Evolutionary conservation across 2,329 filamentous ascomycete genomes (phyloP).

Genomic region (Cryphonectria naterciae): DNA sequence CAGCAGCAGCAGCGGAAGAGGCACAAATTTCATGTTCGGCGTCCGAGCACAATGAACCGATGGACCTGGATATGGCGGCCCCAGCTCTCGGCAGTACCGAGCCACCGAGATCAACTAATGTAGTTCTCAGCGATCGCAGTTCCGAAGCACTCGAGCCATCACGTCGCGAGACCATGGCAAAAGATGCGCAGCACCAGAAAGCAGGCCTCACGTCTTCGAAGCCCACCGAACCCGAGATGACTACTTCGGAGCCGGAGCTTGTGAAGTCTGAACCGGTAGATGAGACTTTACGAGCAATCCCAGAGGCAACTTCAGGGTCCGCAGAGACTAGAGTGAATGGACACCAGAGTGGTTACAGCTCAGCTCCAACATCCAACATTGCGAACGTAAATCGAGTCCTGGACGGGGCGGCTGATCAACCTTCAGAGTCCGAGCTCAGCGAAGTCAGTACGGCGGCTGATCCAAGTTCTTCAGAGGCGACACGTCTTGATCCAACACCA

Average conservation of each 20-base stretch:
- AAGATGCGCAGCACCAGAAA: not conserved
- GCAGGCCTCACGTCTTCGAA: not conserved
- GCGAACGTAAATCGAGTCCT: not conserved
- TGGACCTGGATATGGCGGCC: not conserved
- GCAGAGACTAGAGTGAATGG: not conserved
- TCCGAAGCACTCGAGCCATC: not conserved
- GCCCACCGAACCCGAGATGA: not conserved
- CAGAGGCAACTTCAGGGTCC: not conserved
- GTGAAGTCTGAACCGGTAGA: not conserved
- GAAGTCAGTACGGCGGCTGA: slow-evolving; percentile 15
- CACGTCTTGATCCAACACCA: slow-evolving; percentile 10
- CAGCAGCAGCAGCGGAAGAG: not conserved
- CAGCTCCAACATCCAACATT: not conserved
- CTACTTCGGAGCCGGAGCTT: not conserved
- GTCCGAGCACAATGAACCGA: not conserved
- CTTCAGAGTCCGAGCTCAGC: slow-evolving; percentile 24
- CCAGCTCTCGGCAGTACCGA: not conserved
- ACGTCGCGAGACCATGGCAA: not conserved
- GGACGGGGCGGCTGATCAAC: not conserved
- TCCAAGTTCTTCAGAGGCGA: slow-evolving; percentile 8
- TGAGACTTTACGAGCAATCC: not conserved
- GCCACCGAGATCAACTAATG: not conserved
- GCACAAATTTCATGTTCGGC: not conserved
- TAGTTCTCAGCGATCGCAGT: not conserved
- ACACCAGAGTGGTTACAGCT: not conserved